Percentiles rank a stretch among this genome's conserved stretches.
Conservation (phyloP, 2,329 filamentous ascomycete genomes). For the Dactylellina leptospora region DNA sequence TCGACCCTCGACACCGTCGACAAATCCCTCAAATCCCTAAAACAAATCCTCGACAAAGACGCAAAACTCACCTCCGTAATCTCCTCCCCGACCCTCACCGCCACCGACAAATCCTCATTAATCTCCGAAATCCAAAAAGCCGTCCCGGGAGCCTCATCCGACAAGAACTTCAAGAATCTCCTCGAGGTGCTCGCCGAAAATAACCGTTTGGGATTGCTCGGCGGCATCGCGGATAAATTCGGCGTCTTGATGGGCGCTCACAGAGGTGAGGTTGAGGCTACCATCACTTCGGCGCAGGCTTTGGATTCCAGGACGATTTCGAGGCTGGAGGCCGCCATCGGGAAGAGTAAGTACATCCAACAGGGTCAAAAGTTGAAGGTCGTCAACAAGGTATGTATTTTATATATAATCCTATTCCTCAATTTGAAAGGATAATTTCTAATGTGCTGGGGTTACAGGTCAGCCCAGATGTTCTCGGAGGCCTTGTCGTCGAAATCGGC, state of each 20-base stretch:
- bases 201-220: constrained; percentile 87
- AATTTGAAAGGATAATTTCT: neutral
- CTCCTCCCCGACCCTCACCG: constrained; percentile 78
- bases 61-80: constrained; percentile 80
- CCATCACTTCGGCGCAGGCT: constrained; percentile 89
- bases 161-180: constrained; percentile 91
- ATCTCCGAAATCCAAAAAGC: constrained; percentile 87
- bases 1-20: constrained; percentile 84
- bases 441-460: constrained; percentile 67
- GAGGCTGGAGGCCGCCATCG: constrained; percentile 84
- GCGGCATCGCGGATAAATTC: constrained; percentile 88
- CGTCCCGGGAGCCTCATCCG: constrained; percentile 69
- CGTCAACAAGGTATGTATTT: constrained; percentile 77
- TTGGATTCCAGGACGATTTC: constrained; percentile 84
- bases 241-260: constrained; percentile 83
- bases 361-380: constrained; percentile 98
- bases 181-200: constrained; percentile 89
- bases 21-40: constrained; percentile 77
- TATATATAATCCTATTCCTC: neutral
- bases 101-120: constrained; percentile 83
- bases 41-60: constrained; percentile 79
- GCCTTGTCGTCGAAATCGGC: constrained; percentile 93
- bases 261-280: constrained; percentile 91
- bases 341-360: constrained; percentile 87
- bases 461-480: constrained; percentile 92